Evolutionary conservation across 164 flowering plant genomes (phyloP).

Genomic region (Vitis rotundifolia): DNA sequence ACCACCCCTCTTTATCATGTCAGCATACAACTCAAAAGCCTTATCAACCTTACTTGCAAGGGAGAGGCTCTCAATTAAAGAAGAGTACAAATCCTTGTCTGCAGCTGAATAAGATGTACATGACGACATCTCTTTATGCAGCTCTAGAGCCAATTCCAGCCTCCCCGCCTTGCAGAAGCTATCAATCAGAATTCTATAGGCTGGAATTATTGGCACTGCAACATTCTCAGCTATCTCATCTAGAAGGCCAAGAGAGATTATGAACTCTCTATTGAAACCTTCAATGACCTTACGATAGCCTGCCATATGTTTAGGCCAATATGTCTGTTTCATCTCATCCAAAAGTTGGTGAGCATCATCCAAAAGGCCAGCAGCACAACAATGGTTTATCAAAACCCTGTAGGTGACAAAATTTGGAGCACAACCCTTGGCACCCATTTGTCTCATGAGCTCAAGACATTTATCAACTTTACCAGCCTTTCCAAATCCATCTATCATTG

Average conservation of each 20-base stretch:
- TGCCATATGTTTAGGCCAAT: slow-evolving; percentile 72
- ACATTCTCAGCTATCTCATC: slow-evolving; percentile 50
- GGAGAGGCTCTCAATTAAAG: slow-evolving; percentile 61
- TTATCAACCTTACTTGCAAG: slow-evolving; percentile 55
- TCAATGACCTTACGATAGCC: slow-evolving; percentile 76
- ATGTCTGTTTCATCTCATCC: slow-evolving; percentile 89
- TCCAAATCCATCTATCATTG: slow-evolving; percentile 94
- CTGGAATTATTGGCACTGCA: slow-evolving; percentile 54
- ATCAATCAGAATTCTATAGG: slow-evolving; percentile 65
- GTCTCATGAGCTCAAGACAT: slow-evolving; percentile 60
- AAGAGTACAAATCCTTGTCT: slow-evolving; percentile 29
- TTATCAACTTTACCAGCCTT: slow-evolving; percentile 63
- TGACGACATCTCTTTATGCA: slow-evolving; percentile 60
- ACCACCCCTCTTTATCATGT: slow-evolving; percentile 56
- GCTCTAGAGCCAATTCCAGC: slow-evolving; percentile 64
- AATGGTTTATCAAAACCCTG: slow-evolving; percentile 73
- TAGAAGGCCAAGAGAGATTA: slow-evolving; percentile 66
- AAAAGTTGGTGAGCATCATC: slow-evolving; percentile 73
- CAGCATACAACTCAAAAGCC: slow-evolving; percentile 73
- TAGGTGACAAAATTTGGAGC: slow-evolving; percentile 90
- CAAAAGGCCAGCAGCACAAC: slow-evolving; percentile 65
- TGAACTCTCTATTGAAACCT: slow-evolving; percentile 75
- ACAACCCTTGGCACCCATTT: slow-evolving; percentile 78
- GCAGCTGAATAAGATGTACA: slow-evolving; percentile 28
- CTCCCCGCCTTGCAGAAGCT: slow-evolving; percentile 74